Conservation (phyloP, 2,329 filamentous ascomycete genomes). For the Tolypocladium tundrense region DNA sequence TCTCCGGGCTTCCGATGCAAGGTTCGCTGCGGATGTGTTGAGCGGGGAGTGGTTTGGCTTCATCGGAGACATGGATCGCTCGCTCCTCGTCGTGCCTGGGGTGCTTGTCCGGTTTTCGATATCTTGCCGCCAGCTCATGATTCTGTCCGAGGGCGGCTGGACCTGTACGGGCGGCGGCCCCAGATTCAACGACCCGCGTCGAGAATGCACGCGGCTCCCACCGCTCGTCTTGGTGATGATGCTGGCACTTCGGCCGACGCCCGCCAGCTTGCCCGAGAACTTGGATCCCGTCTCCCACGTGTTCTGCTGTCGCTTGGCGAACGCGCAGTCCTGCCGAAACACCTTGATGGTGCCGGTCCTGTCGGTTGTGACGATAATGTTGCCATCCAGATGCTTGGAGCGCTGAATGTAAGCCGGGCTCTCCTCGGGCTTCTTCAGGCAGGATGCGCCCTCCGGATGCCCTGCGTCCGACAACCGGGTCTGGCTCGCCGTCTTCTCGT, state of each 20-base stretch:
- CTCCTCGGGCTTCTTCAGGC: constrained; percentile 45
- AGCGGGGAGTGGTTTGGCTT: constrained; percentile 29
- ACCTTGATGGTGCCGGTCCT: constrained; percentile 85
- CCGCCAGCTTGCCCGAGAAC: constrained; percentile 59
- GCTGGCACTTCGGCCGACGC: constrained; percentile 48
- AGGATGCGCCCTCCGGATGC: constrained; percentile 21
- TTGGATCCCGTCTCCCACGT: constrained; percentile 69
- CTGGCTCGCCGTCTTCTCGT: constrained; percentile 44
- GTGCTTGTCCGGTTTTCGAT: constrained; percentile 35
- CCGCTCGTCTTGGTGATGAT: constrained; percentile 43
- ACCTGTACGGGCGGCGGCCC: constrained; percentile 14
- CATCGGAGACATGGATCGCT: constrained; percentile 45
- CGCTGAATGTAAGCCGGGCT: constrained; percentile 70
- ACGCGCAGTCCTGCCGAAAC: constrained; percentile 90
- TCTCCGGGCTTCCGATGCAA: constrained; percentile 35
- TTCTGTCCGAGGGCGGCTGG: constrained; percentile 54
- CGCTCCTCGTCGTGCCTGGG: constrained; percentile 32
- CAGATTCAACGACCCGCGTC: constrained; percentile 43
- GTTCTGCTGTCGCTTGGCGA: constrained; percentile 63
- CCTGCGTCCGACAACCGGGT: constrained; percentile 25
- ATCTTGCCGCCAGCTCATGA: constrained; percentile 76
- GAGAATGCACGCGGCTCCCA: constrained; percentile 36
- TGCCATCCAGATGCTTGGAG: constrained; percentile 65
- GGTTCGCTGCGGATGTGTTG: constrained; percentile 25
- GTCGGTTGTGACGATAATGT: constrained; percentile 88